Conservation (phyloP, 176 grass and related monocot genomes). For the Melocanna baccifera region DNA sequence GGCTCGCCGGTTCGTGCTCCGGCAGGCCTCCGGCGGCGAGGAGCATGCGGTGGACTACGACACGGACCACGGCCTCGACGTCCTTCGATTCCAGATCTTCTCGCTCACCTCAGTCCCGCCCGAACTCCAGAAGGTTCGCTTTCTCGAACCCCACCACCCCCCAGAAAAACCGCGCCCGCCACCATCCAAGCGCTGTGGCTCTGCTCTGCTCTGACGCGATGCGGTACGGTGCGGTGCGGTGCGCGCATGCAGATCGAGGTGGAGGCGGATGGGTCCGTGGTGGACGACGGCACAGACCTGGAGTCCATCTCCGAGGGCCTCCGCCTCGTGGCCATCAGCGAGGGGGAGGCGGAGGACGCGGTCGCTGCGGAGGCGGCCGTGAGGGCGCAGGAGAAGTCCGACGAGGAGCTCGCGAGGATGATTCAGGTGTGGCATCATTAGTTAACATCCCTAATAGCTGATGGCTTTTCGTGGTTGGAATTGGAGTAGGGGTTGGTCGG, state of each 20-base stretch:
- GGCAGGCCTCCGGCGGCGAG: conserved; percentile 21
- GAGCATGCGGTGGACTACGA: conserved; percentile 69
- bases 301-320: conserved; percentile 52
- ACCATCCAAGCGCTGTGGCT: not conserved
- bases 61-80: conserved; percentile 65
- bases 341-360: not conserved
- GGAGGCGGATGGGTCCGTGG: conserved; percentile 50
- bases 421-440: conserved; percentile 49
- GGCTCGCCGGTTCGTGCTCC: conserved; percentile 58
- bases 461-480: not conserved
- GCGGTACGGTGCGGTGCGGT: not conserved
- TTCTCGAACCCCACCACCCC: not conserved
- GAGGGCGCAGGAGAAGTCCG: conserved; percentile 51
- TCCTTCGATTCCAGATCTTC: conserved; percentile 71
- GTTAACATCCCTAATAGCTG: not conserved
- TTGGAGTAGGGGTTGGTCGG: not conserved
- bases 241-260: conserved; percentile 49
- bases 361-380: conserved; percentile 19
- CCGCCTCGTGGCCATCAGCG: conserved; percentile 45
- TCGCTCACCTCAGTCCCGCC: conserved; percentile 82
- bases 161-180: not conserved
- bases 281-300: conserved; percentile 63
- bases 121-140: conserved; percentile 71
- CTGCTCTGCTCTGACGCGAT: not conserved
- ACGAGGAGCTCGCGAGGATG: conserved; percentile 72